Evolutionary conservation across 192 early-diverging fungal species (phyloP), one percentile per base, ranked within the genome.

Genomic region (Coemansia sp.): DNA sequence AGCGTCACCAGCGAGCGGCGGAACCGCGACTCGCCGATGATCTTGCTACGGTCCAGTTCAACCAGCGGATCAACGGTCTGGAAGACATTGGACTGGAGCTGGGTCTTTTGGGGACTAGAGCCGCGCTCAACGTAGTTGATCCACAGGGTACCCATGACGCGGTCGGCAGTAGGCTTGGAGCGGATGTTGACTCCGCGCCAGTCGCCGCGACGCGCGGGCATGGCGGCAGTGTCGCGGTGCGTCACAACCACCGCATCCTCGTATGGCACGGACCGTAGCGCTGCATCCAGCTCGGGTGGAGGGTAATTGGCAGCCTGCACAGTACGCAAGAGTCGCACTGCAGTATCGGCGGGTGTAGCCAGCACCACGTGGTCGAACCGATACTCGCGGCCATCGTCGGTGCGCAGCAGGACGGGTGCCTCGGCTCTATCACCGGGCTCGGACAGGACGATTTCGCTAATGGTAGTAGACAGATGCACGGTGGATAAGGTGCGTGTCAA

Each of bases 31-130:
- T 56, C 56, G 12, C 76, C 73, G 20, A 71, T 51, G 2, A 72
- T 58, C 19, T 64, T 49, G 2, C 52, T 38, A 11, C 60, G 30
- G 12, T 58, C 58, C 21, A 78, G 69, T 27, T 51, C 55, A 5
- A 72, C 44, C 22, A 74, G 60, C 11, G 81, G 80, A 53, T 83
- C 82, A 12, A 78, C 76, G 6, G 81, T 83, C 59, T 83, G 81
- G 40, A 83, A 72, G 41, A 80, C 55, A n/a, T n/a, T n/a, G n/a
- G n/a, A n/a, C 14, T 64, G 61, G 9, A 56, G 43, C 0, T 38
- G 42, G 2, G 67, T 54, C 7, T 36, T 47, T 25, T 67, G 38
- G 18, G 67, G 73, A 0, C 54, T 43, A 14, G 67, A 58, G 16
- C 58, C 63, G 38, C 29, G 43, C 44, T 83, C 80, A 30, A 79